These are phyloP conservation scores for Ceratobasidium theobromae DNA, from an alignment of 1,284 basidiomycete species.

Conservation along the genomic window DNA sequence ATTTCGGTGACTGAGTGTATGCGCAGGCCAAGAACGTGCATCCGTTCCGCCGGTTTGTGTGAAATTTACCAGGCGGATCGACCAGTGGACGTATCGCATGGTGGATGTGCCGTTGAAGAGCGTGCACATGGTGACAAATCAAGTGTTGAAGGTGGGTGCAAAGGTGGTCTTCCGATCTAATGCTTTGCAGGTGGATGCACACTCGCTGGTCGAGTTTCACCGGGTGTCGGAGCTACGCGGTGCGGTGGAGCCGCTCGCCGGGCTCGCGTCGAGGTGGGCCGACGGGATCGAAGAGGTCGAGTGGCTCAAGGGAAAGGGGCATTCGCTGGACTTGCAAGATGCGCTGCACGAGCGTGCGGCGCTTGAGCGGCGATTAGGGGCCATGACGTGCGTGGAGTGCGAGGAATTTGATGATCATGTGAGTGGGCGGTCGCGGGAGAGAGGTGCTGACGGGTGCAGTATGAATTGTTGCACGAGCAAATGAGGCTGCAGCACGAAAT, in stretches of 20 bases:
- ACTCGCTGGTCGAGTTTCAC: conserved; percentile 48
- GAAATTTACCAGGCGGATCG: conserved; percentile 51
- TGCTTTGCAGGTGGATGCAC: conserved; percentile 33
- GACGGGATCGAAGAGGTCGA: conserved; percentile 69
- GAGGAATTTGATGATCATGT: conserved; percentile 69
- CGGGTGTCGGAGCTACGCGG: conserved; percentile 64
- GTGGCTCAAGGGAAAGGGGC: conserved; percentile 76
- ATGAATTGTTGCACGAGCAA: conserved; percentile 69
- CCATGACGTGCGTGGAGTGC: conserved; percentile 59
- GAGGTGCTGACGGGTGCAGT: conserved; percentile 51
- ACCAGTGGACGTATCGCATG: conserved; percentile 70
- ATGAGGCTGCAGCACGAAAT: conserved; percentile 75
- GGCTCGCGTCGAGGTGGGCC: conserved; percentile 57
- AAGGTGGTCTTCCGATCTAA: conserved; percentile 31
- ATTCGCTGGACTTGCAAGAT: conserved; percentile 92
- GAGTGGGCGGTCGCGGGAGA: conserved; percentile 39
- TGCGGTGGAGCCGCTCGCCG: conserved; percentile 52
- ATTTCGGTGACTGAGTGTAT: conserved; percentile 1
- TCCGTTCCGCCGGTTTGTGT: conserved; percentile 71
- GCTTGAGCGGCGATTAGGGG: conserved; percentile 50
- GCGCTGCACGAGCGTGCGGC: conserved; percentile 62
- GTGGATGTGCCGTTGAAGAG: conserved; percentile 68
- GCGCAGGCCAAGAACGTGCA: conserved; percentile 35
- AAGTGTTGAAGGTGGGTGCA: conserved; percentile 69
- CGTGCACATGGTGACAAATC: conserved; percentile 74